Evolutionary conservation across 2,329 filamentous ascomycete species (phyloP).

Genomic region (Seiridium unicorne): DNA sequence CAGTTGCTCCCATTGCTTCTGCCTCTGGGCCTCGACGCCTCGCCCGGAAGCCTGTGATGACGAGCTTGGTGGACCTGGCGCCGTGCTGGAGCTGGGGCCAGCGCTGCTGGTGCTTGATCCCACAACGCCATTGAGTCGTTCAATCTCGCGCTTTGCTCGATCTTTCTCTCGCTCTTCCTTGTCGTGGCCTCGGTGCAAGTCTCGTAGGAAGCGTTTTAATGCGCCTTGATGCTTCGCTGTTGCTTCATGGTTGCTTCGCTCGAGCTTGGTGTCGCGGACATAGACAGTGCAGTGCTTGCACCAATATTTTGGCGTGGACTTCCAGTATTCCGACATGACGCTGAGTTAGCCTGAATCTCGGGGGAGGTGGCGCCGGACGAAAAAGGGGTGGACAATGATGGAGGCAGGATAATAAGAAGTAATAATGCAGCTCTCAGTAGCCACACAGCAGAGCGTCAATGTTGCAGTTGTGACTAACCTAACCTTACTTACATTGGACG

Average conservation of each 20-base stretch:
- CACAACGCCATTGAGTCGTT: conserved; percentile 78
- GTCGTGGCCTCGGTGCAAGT: conserved; percentile 83
- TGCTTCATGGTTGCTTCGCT: conserved; percentile 84
- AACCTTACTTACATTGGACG: too few species aligned
- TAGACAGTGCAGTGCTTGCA: conserved; percentile 94
- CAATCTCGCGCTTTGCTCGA: conserved; percentile 79
- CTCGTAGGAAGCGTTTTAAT: conserved; percentile 85
- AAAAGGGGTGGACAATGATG: background rate
- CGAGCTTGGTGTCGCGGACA: conserved; percentile 89
- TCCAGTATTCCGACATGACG: conserved; percentile 97
- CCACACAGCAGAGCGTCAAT: too few species aligned
- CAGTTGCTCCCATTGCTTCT: conserved; percentile 82
- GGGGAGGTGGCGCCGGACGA: background rate
- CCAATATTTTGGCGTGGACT: conserved; percentile 96
- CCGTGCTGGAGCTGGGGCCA: conserved; percentile 9
- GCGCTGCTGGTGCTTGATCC: conserved; percentile 33
- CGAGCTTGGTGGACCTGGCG: conserved; percentile 13
- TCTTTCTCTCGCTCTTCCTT: conserved; percentile 79
- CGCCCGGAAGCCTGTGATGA: conserved; percentile 32
- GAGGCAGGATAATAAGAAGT: background rate
- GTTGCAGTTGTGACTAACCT: too few species aligned
- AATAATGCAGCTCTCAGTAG: too few species aligned
- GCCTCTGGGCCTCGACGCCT: conserved; percentile 65
- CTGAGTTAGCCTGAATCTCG: too few species aligned
- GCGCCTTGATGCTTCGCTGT: conserved; percentile 81